Percentiles rank a stretch among this genome's conserved stretches.
These are phyloP conservation scores for Lactarius indigo DNA, from an alignment of 768 basidiomycete genomes.

Conservation along the genomic window DNA sequence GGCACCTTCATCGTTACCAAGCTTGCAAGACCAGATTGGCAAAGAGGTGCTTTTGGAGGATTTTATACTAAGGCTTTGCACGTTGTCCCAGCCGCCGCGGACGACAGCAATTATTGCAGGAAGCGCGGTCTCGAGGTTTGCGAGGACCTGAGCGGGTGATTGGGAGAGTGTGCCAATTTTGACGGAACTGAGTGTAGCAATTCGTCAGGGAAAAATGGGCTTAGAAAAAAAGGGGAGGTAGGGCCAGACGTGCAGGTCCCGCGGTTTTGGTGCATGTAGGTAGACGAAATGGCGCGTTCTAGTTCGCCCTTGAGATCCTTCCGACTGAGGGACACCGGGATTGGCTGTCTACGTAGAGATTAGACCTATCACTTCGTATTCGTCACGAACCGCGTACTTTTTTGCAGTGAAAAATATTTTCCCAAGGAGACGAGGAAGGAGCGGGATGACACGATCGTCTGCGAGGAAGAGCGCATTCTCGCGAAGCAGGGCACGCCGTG, in stretches of 20 bases:
- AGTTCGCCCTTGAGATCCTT: constrained; percentile 92
- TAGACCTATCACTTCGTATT: constrained; percentile 8
- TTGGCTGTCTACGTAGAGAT: constrained; percentile 68
- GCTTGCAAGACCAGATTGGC: constrained; percentile 85
- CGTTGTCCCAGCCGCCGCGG: constrained; percentile 83
- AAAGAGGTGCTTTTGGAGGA: constrained; percentile 78
- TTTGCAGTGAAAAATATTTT: constrained; percentile 92
- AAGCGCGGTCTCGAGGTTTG: constrained; percentile 74
- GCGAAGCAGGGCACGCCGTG: constrained; percentile 75
- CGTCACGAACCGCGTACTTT: constrained; percentile 57
- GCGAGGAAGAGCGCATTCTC: constrained; percentile 93
- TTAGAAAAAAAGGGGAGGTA: neutral
- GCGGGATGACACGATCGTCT: constrained; percentile 85
- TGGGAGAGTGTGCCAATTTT: constrained; percentile 79
- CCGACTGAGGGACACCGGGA: constrained; percentile 84
- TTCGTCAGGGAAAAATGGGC: neutral
- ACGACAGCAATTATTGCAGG: constrained; percentile 70
- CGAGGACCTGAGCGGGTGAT: constrained; percentile 65
- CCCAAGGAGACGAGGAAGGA: constrained; percentile 84
- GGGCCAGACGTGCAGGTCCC: constrained; percentile 85
- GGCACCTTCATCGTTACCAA: constrained; percentile 57
- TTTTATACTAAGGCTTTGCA: constrained; percentile 87
- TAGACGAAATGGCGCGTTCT: constrained; percentile 88
- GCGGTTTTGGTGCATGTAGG: constrained; percentile 92
- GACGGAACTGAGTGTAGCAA: constrained; percentile 59